Evolutionary conservation across 2,329 filamentous ascomycete genomes (phyloP), one percentile per base, ranked within the genome.

Genomic region (Claviceps pazoutovae): DNA sequence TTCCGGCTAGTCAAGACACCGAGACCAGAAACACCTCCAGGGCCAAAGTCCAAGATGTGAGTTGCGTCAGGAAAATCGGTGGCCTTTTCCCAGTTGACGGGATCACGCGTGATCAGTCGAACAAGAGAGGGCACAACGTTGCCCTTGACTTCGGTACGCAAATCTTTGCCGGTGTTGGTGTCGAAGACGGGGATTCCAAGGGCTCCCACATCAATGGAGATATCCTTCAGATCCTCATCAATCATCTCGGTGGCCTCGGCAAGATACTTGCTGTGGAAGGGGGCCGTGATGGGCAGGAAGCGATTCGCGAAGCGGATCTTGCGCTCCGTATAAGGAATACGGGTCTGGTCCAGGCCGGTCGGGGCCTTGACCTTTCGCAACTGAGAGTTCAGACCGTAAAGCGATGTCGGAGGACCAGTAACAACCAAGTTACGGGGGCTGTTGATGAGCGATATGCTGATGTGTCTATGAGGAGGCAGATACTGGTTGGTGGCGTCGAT

Each of bases 401-500:
- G 76, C 1, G 94, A 97, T 58, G 95, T 89, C 2, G 94, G 93
- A 51, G 93, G 93, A 50, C 93, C 93, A 43, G 93, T 95, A 14
- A 98, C 89, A 48, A 98, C 94, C 64, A 97, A 84, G 68, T 97
- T 98, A 54, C 93, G 84, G 14, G 91, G 89, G 70, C 91, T 97
- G 75, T 98, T 98, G 66, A 96, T 82, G 52, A 98, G 79, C 1
- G 94, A 97, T 61, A 98, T 91, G 64, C 83, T 84, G 64, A 98
- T 96, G 66, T 97, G 93, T 53, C 90, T 83, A 61, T 96, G 90
- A 57, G 86, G 73, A 0, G 93, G 93, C 53, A 98, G 79, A 72
- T 98, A 95, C 66, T 96, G 84, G 69, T 98, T 98, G 58, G 93
- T 98, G 14, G 86, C 86, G 70, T 97, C 86, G 59, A 98, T 95